Evolutionary conservation across 192 early-diverging fungal genomes (phyloP), one percentile per base, ranked within the genome.

Genomic region (Dimargaris xerosporica): DNA sequence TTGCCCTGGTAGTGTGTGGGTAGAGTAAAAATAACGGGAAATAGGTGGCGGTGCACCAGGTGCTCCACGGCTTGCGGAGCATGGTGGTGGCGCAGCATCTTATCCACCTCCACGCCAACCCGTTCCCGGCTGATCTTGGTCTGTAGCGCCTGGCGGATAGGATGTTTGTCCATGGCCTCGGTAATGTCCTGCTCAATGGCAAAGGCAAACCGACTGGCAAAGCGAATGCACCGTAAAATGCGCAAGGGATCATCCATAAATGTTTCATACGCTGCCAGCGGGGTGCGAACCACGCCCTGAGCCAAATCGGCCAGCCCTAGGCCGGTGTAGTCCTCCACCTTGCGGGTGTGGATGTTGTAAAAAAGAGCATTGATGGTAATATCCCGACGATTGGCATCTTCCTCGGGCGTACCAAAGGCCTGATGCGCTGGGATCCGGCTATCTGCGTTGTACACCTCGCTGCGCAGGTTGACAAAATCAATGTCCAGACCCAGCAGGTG

Each of bases 331-430:
- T 97, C 94, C 74, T 97, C 94, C 10, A 97, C 87, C 39, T 70
- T 9, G 0, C 70, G 60, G 0, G 91, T 89, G 62, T 90, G 84
- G 15, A 99, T 80, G 71, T 99, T 99, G 75, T 93, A 99, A 61
- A 99, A 96, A 52, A 99, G 75, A 16, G 93, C 85, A 65, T 99
- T 99, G 69, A 99, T 94, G 26, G 96, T 99, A 15, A 85, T 91
- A 69, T 99, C 96, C n/a, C 96, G 80, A 0, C 96, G 85, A 53
- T 81, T 69, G 7, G 96, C 94, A 67, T 99, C 96, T 63, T 99
- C 85, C 15, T 67, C 53, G 0, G 96, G 93, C 15, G 93, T 93
- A 25, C 94, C 96, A 70, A 90, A 94, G 59, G 46, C 52, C 51
- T 89, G 71, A 54, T 76, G 65, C 23, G 65, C 65, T 7, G 96